Conservation (phyloP, 2,329 filamentous ascomycete genomes). For the Gnomoniopsis smithogilvyi region DNA sequence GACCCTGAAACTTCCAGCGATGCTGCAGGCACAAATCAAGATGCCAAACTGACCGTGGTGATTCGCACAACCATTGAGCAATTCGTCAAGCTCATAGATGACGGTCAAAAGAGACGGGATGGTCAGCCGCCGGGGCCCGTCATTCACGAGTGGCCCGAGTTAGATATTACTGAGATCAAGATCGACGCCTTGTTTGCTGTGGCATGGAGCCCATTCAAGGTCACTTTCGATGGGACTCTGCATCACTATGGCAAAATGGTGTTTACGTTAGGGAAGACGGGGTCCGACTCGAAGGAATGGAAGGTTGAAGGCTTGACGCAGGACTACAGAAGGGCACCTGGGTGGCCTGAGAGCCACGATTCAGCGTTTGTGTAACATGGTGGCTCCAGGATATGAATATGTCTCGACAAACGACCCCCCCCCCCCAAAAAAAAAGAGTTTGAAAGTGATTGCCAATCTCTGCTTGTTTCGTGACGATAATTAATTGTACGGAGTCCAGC, state of each 20-base stretch:
- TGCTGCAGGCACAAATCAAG: not conserved
- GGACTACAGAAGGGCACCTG: constrained; percentile 14
- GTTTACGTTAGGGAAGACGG: constrained; percentile 12
- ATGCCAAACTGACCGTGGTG: constrained; percentile 11
- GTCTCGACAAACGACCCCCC: too few relatives aligned
- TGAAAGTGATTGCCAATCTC: too few relatives aligned
- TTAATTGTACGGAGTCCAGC: too few relatives aligned
- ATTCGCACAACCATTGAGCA: constrained; percentile 13
- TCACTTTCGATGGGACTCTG: constrained; percentile 11
- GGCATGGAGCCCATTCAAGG: constrained; percentile 15
- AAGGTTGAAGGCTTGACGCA: constrained; percentile 14
- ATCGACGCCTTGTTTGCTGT: constrained; percentile 10
- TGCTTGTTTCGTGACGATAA: too few relatives aligned
- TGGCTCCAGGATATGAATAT: not conserved
- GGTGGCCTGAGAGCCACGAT: constrained; percentile 7
- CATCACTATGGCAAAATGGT: constrained; percentile 17
- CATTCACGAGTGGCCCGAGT: constrained; percentile 11
- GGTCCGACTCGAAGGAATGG: constrained; percentile 1
- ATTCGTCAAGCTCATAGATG: constrained; percentile 15
- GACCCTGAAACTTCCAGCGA: not conserved
- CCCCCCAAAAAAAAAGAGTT: too few relatives aligned
- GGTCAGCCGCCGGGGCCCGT: constrained; percentile 7
- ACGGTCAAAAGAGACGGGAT: constrained; percentile 2
- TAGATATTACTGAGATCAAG: constrained; percentile 6
- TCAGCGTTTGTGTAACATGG: not conserved